A percentile compares a stretch with the other conserved stretches of the same genome.
These are phyloP conservation scores for Fistulinella staudtii DNA, from an alignment of 1,284 basidiomycete genomes.

Conservation along the genomic window DNA sequence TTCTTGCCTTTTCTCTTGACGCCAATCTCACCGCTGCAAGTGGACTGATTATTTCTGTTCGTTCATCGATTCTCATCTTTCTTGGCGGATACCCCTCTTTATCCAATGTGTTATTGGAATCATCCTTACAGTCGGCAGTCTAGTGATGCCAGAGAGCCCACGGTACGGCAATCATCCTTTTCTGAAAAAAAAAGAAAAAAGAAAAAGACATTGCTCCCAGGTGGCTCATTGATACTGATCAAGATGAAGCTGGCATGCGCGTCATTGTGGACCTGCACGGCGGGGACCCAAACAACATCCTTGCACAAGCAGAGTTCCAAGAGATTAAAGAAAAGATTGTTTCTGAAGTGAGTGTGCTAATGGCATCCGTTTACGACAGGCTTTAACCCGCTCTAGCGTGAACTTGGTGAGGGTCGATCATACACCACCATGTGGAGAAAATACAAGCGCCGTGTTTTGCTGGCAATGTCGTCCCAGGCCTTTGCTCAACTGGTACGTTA, in stretches of 20 bases:
- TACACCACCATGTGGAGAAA: conserved; percentile 86
- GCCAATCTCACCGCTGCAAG: conserved; percentile 37
- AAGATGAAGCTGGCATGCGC: conserved; percentile 81
- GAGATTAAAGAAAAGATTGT: conserved; percentile 91
- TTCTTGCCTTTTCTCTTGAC: neutral
- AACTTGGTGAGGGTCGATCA: conserved; percentile 74
- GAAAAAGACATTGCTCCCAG: too few species aligned
- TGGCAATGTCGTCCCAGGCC: conserved; percentile 97
- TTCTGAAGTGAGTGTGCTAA: conserved; percentile 56
- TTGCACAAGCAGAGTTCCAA: conserved; percentile 81
- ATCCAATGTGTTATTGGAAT: conserved; percentile 88
- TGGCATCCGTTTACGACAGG: neutral
- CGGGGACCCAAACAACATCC: conserved; percentile 67
- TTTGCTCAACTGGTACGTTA: conserved; percentile 83
- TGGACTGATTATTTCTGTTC: conserved; percentile 96
- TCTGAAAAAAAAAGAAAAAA: too few species aligned
- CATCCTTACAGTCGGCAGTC: conserved; percentile 78
- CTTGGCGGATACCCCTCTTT: conserved; percentile 83
- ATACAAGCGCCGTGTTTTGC: conserved; percentile 85
- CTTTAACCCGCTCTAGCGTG: conserved; percentile 44
- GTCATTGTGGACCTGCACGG: conserved; percentile 93
- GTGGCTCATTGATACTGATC: conserved; percentile 90
- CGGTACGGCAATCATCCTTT: conserved; percentile 45
- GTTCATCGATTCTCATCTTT: conserved; percentile 75
- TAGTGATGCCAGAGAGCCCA: conserved; percentile 92